A percentile compares a stretch with the other conserved stretches of the same genome.
These are phyloP conservation scores for Alloteropsis semialata DNA, from an alignment of 176 grass and related monocot genomes.

Conservation along the genomic window DNA sequence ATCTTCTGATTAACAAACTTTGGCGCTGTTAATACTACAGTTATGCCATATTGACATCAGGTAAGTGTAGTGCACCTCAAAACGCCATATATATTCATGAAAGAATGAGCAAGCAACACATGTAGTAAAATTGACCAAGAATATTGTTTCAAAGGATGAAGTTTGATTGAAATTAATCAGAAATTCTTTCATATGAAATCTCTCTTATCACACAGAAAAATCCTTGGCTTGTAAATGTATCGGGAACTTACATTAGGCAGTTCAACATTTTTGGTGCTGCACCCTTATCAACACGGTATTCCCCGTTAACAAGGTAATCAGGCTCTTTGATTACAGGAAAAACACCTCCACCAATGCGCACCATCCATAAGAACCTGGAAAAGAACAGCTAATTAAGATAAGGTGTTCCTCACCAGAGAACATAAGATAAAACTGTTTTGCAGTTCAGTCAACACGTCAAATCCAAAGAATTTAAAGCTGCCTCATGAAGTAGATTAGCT, in stretches of 20 bases:
- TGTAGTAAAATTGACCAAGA: neutral
- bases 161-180: neutral
- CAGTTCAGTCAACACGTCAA: neutral
- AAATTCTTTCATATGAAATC: neutral
- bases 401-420: neutral
- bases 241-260: conserved; percentile 85
- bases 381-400: conserved; percentile 21
- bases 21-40: neutral
- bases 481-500: conserved; percentile 19
- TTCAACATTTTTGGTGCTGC: conserved; percentile 99
- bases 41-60: neutral
- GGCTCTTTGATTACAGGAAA: conserved; percentile 99
- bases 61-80: neutral
- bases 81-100: neutral
- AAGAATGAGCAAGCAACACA: neutral
- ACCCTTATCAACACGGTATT: conserved; percentile 97
- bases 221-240: neutral
- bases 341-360: conserved; percentile 96
- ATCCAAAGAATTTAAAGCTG: neutral
- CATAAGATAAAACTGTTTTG: neutral
- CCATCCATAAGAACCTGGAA: conserved; percentile 97
- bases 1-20: neutral
- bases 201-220: neutral
- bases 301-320: conserved; percentile 98
- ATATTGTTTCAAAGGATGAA: neutral